Evolutionary conservation across 805 yeast genomes (phyloP).

Genomic region (Kluyveromyces wickerhamii): DNA sequence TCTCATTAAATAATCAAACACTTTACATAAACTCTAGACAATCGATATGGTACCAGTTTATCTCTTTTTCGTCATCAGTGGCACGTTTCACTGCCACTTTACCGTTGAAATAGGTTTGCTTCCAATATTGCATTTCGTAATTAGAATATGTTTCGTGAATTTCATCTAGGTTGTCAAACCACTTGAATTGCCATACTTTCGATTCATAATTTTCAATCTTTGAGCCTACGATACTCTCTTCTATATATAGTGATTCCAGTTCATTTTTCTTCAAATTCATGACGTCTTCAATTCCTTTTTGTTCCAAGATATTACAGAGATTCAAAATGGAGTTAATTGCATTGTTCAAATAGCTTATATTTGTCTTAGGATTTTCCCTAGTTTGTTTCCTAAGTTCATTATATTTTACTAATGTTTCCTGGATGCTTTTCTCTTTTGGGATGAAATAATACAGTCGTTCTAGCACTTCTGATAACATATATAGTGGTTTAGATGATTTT

Average conservation of each 20-base stretch:
- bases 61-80: slow-evolving; percentile 16
- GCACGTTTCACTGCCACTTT: slow-evolving; percentile 35
- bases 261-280: slow-evolving; percentile 41
- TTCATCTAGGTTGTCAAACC: slow-evolving; percentile 30
- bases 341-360: not conserved
- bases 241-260: slow-evolving; percentile 21
- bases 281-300: slow-evolving; percentile 33
- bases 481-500: slow-evolving; percentile 15
- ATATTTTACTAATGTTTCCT: slow-evolving; percentile 38
- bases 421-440: slow-evolving; percentile 41
- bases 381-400: slow-evolving; percentile 22
- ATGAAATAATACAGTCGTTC: slow-evolving; percentile 28
- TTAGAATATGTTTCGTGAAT: slow-evolving; percentile 42
- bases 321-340: not conserved
- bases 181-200: slow-evolving; percentile 37
- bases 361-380: slow-evolving; percentile 7
- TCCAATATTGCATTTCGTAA: slow-evolving; percentile 53
- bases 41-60: slow-evolving; percentile 22
- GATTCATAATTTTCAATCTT: slow-evolving; percentile 14
- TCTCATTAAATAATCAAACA: not conserved
- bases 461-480: slow-evolving; percentile 26
- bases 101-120: slow-evolving; percentile 38
- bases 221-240: slow-evolving; percentile 21
- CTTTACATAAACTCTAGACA: slow-evolving; percentile 20
- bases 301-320: slow-evolving; percentile 33